phyloP scores from a whole-genome alignment of 2,329 filamentous ascomycete genomes.

The Didymella arachidicola region DNA sequence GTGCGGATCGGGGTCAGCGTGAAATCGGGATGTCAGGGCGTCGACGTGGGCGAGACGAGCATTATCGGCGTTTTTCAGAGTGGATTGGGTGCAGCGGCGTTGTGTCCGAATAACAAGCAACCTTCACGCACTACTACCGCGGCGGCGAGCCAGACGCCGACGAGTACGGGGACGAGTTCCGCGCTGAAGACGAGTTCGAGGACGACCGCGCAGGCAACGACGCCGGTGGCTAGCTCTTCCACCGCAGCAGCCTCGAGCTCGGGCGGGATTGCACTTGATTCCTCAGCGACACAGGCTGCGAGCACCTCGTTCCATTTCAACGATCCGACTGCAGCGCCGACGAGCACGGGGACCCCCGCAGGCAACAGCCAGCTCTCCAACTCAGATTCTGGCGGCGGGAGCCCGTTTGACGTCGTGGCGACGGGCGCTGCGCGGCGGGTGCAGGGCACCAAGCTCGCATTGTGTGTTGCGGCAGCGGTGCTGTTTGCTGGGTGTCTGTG shows the following conservation, averaged over 20 bases:
- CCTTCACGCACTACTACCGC: constrained; percentile 25
- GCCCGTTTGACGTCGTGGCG: constrained; percentile 53
- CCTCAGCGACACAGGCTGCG: constrained; percentile 23
- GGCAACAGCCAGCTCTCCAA: constrained; percentile 45
- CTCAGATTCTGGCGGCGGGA: constrained; percentile 54
- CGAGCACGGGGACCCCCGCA: constrained; percentile 1
- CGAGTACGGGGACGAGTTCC: not conserved
- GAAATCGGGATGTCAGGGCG: constrained; percentile 42
- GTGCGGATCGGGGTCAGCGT: constrained; percentile 46
- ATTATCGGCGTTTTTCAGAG: constrained; percentile 55
- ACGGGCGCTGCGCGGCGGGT: constrained; percentile 29
- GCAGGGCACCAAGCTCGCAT: not conserved
- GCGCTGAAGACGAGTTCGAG: constrained; percentile 14
- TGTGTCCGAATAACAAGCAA: constrained; percentile 50
- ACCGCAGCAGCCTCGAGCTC: constrained; percentile 4
- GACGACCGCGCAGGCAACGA: constrained; percentile 10
- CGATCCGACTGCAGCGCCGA: constrained; percentile 10
- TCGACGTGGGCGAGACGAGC: constrained; percentile 49
- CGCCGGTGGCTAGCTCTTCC: constrained; percentile 15
- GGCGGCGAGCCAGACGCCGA: not conserved
- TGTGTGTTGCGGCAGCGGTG: not conserved
- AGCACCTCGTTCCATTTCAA: not conserved
- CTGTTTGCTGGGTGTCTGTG: not conserved
- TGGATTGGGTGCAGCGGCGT: constrained; percentile 47
- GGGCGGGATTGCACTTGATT: constrained; percentile 24